Conservation (phyloP, 1,284 basidiomycete genomes). For the Leccinum holopus region DNA sequence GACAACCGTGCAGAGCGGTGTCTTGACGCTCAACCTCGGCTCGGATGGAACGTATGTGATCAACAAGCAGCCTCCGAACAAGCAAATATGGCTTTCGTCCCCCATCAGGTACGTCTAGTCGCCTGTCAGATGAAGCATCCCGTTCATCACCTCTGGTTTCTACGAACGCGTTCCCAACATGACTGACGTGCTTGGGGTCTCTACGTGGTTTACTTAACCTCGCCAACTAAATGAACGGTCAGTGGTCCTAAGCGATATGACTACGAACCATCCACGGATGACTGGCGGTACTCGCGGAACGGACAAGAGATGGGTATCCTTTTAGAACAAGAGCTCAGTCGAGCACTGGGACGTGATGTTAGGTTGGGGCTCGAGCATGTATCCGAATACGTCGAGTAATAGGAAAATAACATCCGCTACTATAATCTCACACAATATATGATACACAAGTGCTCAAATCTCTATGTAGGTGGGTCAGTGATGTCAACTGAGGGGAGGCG, state of each 20-base stretch:
- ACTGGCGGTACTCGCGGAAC: constrained; percentile 81
- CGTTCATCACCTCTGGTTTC: neutral
- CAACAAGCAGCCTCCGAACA: constrained; percentile 99
- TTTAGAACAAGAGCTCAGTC: constrained; percentile 65
- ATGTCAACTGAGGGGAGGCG: constrained; percentile 7
- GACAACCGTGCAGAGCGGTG: constrained; percentile 64
- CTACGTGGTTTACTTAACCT: neutral
- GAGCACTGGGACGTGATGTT: constrained; percentile 37
- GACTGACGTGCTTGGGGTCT: neutral
- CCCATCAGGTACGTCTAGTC: constrained; percentile 63
- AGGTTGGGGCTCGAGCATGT: constrained; percentile 32
- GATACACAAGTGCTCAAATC: constrained; percentile 7
- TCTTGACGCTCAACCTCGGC: constrained; percentile 84
- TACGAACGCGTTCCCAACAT: neutral
- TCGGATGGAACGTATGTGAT: constrained; percentile 95
- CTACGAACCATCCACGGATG: constrained; percentile 52
- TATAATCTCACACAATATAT: neutral
- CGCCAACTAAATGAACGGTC: constrained; percentile 5
- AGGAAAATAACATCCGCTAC: constrained; percentile 3
- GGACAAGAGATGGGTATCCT: constrained; percentile 61
- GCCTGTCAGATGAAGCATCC: neutral
- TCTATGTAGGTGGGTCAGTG: neutral
- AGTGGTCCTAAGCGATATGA: constrained; percentile 92
- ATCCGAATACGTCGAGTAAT: constrained; percentile 22
- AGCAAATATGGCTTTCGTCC: constrained; percentile 98